Evolutionary conservation across 176 grass and related monocot species (phyloP), one percentile per base, ranked within the genome.

Genomic region (Triticum turgidum): DNA sequence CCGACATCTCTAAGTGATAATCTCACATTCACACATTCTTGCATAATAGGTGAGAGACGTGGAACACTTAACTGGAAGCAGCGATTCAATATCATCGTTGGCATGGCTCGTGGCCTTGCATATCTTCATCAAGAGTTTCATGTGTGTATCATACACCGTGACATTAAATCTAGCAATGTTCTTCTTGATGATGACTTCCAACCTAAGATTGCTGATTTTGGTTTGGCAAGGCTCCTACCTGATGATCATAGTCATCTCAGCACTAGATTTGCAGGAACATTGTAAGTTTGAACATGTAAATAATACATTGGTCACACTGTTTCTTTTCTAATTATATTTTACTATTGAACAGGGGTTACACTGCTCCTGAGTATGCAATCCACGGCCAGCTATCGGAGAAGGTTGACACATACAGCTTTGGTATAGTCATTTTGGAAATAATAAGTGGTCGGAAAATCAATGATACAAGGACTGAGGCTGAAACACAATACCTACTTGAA

Each of bases 121-220:
- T 96, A 96, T 76, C 82, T 96, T 67, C 94, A 96, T 80, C 84
- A 96, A 34, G 91, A 96, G 63, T 96, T 93, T 21, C 89, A 96
- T 68, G 89, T 93, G 7, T 85, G 94, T 56, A 95, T 95, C 70
- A 95, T 95, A 87, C 91, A 93, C 67, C 94, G 94, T 41, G 94
- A 96, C 42, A 96, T 91, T 62, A 96, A 96, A 49, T 89, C 87
- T 47, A 89, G 92, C 41, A 94, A 94, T 66, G 69, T 92, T 54
- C 84, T 96, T 76, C 93, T 94, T 73, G 94, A 96, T 73, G 87
- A 91, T 34, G 77, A 93, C 70, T 89, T 96, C 61, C 81, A 91
- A 61, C 81, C 94, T 17, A 93, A 89, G 81, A 91, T 96, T 66
- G 87, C 88, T 21, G 94, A 96, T 91, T 96, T 93, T 76, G 91